Base-by-base conservation (phyloP, 2,329 filamentous ascomycete species). In the Paracamarosporium sp. region DNA sequence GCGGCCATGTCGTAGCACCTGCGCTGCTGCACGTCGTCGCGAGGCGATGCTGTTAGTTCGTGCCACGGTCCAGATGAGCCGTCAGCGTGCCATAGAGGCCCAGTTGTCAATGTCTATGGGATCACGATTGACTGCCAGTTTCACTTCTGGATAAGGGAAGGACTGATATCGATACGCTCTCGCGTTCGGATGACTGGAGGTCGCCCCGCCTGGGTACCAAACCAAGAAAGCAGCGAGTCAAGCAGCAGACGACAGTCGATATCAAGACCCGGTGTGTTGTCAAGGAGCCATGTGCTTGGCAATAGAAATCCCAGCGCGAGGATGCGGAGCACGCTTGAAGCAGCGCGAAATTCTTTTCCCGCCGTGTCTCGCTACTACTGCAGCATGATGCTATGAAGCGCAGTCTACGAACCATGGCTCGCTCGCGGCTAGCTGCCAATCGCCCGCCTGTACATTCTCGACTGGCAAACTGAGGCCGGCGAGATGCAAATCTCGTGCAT, bases 1-100 rank as follows among this genome's bases (percentile, higher is more conserved):
- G 58, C 52, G 27, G 38, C 15, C 36, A 50, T 52, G 54, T 45
- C 27, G 53, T 60, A 38, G 30, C 35, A 56, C 53, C 44, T 5
- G 17, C 48, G 27, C 25, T 24, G 36, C 36, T 33, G 36, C 31
- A 48, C 30, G n/a, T 11, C 25, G 25, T 17, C 22, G 53, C 38
- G 38, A 59, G 35, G 43, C n/a, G 52, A 9, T 22, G 45, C 30
- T 20, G 31, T 46, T n/a, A n/a, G 50, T 28, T 11, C 46, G 38
- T 25, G 20, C 20, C 17, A 31, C 46, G 30, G 28, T 28, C 28
- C 15, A 3, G 28, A 17, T 9, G 22, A 24, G 28, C 28, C 17
- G 25, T 48, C 30, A 48, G n/a, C 30, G 45, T 20, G 17, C 17
- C 17, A 30, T 12, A 25, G 15, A 30, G 41, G 13, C 28, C 11